Percentiles rank a stretch among this genome's conserved stretches.
These are phyloP conservation scores for Pichia sp. DNA, from an alignment of 1,139 yeast genomes.

Conservation along the genomic window DNA sequence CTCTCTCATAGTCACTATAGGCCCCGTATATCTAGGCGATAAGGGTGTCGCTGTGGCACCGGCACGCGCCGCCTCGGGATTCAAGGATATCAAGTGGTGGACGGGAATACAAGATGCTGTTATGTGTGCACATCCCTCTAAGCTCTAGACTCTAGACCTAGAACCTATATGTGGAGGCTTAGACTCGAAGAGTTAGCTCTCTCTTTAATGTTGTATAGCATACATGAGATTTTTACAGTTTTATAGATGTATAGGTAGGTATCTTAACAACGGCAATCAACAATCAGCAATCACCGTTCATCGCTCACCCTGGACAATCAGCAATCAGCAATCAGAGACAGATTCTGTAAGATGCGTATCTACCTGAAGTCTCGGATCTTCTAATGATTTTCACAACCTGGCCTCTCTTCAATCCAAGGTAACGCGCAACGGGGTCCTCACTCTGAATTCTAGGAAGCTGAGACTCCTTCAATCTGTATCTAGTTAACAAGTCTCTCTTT, in stretches of 20 bases:
- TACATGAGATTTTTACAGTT: background rate
- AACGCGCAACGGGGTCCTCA: slow-evolving; percentile 96
- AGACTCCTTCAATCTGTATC: slow-evolving; percentile 91
- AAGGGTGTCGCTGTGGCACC: slow-evolving; percentile 76
- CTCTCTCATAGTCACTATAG: slow-evolving; percentile 70
- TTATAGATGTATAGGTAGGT: background rate
- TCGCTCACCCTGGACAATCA: too few species aligned
- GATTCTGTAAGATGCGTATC: slow-evolving; percentile 97
- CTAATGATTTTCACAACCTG: slow-evolving; percentile 96
- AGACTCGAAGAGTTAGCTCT: too few species aligned
- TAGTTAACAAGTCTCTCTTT: slow-evolving; percentile 77
- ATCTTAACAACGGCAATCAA: too few species aligned
- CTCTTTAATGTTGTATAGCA: too few species aligned
- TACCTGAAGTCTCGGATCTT: slow-evolving; percentile 94
- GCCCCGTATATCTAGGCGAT: slow-evolving; percentile 71
- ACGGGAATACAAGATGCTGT: slow-evolving; percentile 61
- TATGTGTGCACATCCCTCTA: slow-evolving; percentile 47
- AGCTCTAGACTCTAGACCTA: too few species aligned
- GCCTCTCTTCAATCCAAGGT: slow-evolving; percentile 90
- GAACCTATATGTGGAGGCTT: too few species aligned
- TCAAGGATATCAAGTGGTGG: slow-evolving; percentile 71
- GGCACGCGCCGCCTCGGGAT: slow-evolving; percentile 23
- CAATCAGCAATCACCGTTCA: too few species aligned
- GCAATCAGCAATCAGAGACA: slow-evolving; percentile 42
- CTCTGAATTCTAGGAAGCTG: slow-evolving; percentile 96